phyloP scores from a whole-genome alignment of 257 asterid genomes.

The Plantago elongata region DNA sequence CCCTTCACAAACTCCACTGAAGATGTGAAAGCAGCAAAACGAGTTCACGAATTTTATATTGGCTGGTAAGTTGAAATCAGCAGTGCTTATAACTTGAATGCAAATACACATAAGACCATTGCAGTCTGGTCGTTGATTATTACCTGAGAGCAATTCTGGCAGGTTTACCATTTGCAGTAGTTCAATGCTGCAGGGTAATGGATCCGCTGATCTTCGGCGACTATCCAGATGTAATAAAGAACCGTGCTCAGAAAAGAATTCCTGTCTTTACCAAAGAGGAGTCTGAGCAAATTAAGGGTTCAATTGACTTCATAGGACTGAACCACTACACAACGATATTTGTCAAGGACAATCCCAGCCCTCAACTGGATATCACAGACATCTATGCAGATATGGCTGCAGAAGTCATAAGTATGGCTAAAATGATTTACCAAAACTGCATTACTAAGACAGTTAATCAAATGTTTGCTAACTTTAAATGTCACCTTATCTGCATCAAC shows the following conservation, averaged over 20 bases:
- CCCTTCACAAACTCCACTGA: slow-evolving; percentile 38
- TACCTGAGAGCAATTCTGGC: too few relatives aligned
- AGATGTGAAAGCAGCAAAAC: slow-evolving; percentile 45
- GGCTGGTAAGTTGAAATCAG: slow-evolving; percentile 46
- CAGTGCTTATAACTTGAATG: neutral
- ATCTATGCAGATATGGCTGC: slow-evolving; percentile 32
- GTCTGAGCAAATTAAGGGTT: slow-evolving; percentile 46
- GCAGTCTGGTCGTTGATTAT: neutral
- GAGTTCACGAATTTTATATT: slow-evolving; percentile 35
- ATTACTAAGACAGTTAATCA: neutral
- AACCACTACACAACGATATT: slow-evolving; percentile 34
- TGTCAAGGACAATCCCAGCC: slow-evolving; percentile 30
- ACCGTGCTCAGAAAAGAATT: slow-evolving; percentile 38
- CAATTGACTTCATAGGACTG: slow-evolving; percentile 53
- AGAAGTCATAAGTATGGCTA: slow-evolving; percentile 18
- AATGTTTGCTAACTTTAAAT: neutral
- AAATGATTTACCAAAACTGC: neutral
- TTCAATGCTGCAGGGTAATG: slow-evolving; percentile 35
- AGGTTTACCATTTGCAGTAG: neutral
- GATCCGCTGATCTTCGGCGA: slow-evolving; percentile 56
- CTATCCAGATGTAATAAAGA: slow-evolving; percentile 51
- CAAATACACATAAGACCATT: too few relatives aligned
- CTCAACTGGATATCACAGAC: slow-evolving; percentile 17
- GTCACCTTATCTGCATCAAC: neutral
- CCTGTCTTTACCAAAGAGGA: slow-evolving; percentile 44